phyloP scores from a whole-genome alignment of 2,329 filamentous ascomycete species.

The Colletotrichum karsti region DNA sequence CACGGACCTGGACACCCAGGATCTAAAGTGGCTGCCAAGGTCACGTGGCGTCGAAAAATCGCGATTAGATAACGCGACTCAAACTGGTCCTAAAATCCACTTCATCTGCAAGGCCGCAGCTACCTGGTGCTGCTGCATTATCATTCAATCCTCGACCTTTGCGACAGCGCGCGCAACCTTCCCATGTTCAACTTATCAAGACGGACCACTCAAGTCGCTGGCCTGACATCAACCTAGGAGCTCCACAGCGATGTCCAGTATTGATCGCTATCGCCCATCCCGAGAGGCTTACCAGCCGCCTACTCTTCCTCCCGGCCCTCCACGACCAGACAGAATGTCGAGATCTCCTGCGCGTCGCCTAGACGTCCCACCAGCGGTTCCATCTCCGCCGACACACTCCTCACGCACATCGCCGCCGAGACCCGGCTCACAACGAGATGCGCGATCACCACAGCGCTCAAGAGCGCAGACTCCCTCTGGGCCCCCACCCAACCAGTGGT shows the following conservation, averaged over 20 bases:
- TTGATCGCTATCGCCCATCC: constrained; percentile 66
- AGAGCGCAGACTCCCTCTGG: constrained; percentile 29
- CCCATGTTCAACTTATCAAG: constrained; percentile 18
- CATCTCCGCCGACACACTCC: constrained; percentile 66
- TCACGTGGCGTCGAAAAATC: constrained; percentile 6
- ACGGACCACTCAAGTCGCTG: background rate
- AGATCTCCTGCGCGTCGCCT: constrained; percentile 60
- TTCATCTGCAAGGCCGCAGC: background rate
- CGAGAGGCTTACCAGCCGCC: constrained; percentile 67
- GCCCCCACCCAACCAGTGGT: constrained; percentile 75
- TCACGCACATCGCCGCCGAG: constrained; percentile 64
- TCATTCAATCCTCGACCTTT: constrained; percentile 3
- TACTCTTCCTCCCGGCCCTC: constrained; percentile 45
- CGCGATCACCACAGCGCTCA: constrained; percentile 48
- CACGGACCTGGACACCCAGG: background rate
- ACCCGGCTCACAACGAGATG: constrained; percentile 51
- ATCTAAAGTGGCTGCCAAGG: background rate
- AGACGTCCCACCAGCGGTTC: constrained; percentile 68
- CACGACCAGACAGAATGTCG: constrained; percentile 51
- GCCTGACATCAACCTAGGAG: background rate
- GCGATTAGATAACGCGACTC: constrained; percentile 35
- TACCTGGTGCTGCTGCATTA: background rate
- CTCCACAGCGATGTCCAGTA: constrained; percentile 60
- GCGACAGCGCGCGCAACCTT: constrained; percentile 12
- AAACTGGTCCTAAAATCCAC: constrained; percentile 25